Evolutionary conservation across 805 yeast species (phyloP).

Genomic region (Wickerhamiella brachini): DNA sequence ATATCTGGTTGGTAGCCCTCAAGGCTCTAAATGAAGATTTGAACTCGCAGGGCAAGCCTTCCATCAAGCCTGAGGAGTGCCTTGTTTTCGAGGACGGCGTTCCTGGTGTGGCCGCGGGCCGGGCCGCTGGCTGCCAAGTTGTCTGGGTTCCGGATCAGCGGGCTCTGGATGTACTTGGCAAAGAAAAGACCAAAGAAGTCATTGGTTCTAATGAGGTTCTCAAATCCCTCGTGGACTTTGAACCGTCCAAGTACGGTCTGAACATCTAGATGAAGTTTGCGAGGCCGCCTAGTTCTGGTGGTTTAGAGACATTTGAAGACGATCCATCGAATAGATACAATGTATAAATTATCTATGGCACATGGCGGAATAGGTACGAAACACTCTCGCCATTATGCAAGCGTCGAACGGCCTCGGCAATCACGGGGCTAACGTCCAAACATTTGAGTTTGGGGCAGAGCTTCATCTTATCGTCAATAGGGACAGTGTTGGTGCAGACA

Average conservation of each 20-base stretch:
- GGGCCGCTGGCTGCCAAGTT: slow-evolving; percentile 71
- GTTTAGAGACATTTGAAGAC: too few relatives aligned
- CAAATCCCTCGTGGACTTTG: slow-evolving; percentile 38
- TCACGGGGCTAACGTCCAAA: slow-evolving; percentile 71
- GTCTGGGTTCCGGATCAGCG: slow-evolving; percentile 87
- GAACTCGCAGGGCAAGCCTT: slow-evolving; percentile 27
- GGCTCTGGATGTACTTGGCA: slow-evolving; percentile 42
- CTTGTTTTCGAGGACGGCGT: slow-evolving; percentile 90
- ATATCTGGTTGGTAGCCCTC: slow-evolving; percentile 79
- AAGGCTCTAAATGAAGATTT: slow-evolving; percentile 49
- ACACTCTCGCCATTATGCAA: slow-evolving; percentile 95
- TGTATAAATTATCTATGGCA: slow-evolving; percentile 5
- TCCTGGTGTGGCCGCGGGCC: slow-evolving; percentile 80
- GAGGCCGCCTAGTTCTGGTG: too few relatives aligned
- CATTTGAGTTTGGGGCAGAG: slow-evolving; percentile 55
- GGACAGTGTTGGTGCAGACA: slow-evolving; percentile 90
- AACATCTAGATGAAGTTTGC: too few relatives aligned
- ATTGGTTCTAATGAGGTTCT: slow-evolving; percentile 42
- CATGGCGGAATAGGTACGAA: slow-evolving; percentile 53
- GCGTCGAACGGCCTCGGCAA: slow-evolving; percentile 91
- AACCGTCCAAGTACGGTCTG: slow-evolving; percentile 30
- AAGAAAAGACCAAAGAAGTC: slow-evolving; percentile 31
- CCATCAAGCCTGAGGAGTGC: slow-evolving; percentile 62
- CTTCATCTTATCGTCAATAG: slow-evolving; percentile 52
- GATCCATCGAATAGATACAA: background rate